A percentile compares a stretch with the other conserved stretches of the same genome.
These are phyloP conservation scores for Solanum pennellii DNA, from an alignment of 257 asterid species.

Conservation along the genomic window DNA sequence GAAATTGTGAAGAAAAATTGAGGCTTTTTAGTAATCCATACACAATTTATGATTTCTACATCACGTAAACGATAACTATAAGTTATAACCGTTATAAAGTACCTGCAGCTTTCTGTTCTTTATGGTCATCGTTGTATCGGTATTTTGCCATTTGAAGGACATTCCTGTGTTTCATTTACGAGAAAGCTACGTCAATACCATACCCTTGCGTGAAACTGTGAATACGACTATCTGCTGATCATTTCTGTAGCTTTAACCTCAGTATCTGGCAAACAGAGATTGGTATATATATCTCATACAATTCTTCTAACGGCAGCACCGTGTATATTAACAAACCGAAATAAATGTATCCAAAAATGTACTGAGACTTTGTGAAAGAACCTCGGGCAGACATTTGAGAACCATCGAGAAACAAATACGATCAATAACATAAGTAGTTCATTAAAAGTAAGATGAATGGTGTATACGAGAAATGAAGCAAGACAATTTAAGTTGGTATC, in stretches of 20 bases:
- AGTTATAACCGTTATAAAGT: neutral
- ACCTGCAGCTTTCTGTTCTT: neutral
- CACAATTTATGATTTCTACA: neutral
- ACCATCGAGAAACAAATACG: neutral
- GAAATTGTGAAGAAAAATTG: neutral
- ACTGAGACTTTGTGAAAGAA: neutral
- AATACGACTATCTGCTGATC: neutral
- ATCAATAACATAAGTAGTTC: neutral
- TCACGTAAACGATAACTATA: neutral
- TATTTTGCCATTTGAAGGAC: neutral
- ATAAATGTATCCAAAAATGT: neutral
- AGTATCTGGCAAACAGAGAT: neutral
- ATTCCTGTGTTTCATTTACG: neutral
- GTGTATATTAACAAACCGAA: neutral
- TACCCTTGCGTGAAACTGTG: neutral
- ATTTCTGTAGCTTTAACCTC: neutral
- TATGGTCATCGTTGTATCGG: neutral
- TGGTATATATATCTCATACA: neutral
- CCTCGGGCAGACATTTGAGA: neutral
- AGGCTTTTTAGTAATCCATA: neutral
- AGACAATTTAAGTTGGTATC: neutral
- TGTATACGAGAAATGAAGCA: rapidly evolving
- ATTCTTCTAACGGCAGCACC: neutral
- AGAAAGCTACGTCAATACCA: neutral
- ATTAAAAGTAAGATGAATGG: neutral